Percentiles rank a stretch among this genome's conserved stretches.
Evolutionary conservation across 768 basidiomycete species (phyloP).

Genomic region (Aureoboletus auriporus): DNA sequence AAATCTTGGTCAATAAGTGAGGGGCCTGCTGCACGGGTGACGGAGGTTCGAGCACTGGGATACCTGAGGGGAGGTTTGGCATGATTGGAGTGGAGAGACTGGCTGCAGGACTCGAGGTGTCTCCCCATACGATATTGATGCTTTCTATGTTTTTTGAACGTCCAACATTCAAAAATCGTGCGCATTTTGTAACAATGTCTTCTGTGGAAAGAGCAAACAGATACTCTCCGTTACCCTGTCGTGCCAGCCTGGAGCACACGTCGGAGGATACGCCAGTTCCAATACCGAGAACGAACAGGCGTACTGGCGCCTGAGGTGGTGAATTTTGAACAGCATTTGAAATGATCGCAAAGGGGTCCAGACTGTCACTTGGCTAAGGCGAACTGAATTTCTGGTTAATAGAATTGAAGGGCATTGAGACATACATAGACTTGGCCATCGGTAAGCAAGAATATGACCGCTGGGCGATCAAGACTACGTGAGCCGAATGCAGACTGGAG

Average conservation of each 20-base stretch:
- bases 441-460: conserved; percentile 54
- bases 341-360: conserved; percentile 19
- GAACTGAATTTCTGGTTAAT: not conserved
- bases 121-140: conserved; percentile 48
- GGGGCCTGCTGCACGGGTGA: conserved; percentile 34
- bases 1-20: conserved; percentile 26
- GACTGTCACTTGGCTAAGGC: conserved; percentile 9
- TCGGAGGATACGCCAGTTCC: conserved; percentile 47
- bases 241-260: conserved; percentile 52
- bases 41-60: conserved; percentile 31
- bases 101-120: not conserved
- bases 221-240: conserved; percentile 47
- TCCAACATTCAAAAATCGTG: conserved; percentile 49
- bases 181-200: conserved; percentile 45
- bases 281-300: conserved; percentile 58
- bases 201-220: conserved; percentile 45
- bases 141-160: conserved; percentile 42
- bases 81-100: conserved; percentile 14
- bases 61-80: conserved; percentile 8
- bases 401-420: not conserved
- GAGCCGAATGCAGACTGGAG: conserved; percentile 35
- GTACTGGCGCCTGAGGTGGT: conserved; percentile 31
- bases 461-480: conserved; percentile 35
- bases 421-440: conserved; percentile 45
- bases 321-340: conserved; percentile 32